Evolutionary conservation across 768 basidiomycete species (phyloP).

Genomic region (Boletus tomentosulus): DNA sequence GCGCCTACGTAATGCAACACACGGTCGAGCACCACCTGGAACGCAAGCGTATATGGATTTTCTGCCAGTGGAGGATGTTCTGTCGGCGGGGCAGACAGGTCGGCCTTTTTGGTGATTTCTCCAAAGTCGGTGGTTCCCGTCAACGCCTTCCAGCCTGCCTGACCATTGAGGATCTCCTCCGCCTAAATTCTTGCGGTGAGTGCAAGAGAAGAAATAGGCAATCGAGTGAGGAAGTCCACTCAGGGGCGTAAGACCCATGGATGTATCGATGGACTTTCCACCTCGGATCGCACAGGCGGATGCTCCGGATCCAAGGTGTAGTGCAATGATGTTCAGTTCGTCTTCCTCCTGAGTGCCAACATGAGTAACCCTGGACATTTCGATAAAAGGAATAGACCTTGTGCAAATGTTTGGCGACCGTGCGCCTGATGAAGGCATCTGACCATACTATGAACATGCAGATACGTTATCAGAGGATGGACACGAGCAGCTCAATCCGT

Average conservation of each 20-base stretch:
- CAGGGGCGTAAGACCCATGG: slow-evolving; percentile 91
- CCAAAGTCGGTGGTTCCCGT: slow-evolving; percentile 83
- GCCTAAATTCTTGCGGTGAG: slow-evolving; percentile 37
- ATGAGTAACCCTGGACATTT: neutral
- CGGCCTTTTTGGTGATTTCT: slow-evolving; percentile 49
- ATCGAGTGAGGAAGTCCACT: slow-evolving; percentile 58
- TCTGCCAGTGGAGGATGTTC: slow-evolving; percentile 25
- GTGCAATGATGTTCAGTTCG: slow-evolving; percentile 68
- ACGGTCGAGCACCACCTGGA: slow-evolving; percentile 75
- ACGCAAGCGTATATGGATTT: slow-evolving; percentile 56
- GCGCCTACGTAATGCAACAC: slow-evolving; percentile 68
- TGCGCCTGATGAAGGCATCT: slow-evolving; percentile 67
- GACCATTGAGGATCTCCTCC: slow-evolving; percentile 69
- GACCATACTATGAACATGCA: slow-evolving; percentile 1
- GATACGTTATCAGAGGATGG: neutral
- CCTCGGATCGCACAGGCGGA: slow-evolving; percentile 70
- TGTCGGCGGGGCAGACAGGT: slow-evolving; percentile 17
- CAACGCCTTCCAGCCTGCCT: slow-evolving; percentile 75
- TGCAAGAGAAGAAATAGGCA: neutral
- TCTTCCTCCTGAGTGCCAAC: slow-evolving; percentile 33
- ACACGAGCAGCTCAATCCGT: slow-evolving; percentile 68
- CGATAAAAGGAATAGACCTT: slow-evolving; percentile 37
- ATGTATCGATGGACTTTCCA: slow-evolving; percentile 78
- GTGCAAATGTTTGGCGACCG: slow-evolving; percentile 54
- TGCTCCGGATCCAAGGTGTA: slow-evolving; percentile 91